Evolutionary conservation across 2,329 filamentous ascomycete genomes (phyloP).

Genomic region (Phyllosticta citriasiana): DNA sequence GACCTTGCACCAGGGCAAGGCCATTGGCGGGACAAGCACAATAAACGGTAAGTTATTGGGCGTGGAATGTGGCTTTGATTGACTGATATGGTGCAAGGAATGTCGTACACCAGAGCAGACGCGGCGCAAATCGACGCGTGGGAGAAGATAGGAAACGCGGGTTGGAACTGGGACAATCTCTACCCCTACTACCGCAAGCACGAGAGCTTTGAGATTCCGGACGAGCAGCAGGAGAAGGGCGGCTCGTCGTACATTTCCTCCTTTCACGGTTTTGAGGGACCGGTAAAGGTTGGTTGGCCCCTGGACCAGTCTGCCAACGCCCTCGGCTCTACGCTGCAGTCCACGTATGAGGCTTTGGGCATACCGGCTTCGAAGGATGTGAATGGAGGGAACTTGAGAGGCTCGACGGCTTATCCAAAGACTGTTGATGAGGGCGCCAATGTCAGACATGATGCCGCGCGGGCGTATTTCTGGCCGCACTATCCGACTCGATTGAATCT

Average conservation of each 20-base stretch:
- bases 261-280: slow-evolving; percentile 17
- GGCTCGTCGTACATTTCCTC: slow-evolving; percentile 17
- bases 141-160: slow-evolving; percentile 29
- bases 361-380: slow-evolving; percentile 17
- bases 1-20: slow-evolving; percentile 28
- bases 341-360: slow-evolving; percentile 18
- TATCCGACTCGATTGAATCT: slow-evolving; percentile 30
- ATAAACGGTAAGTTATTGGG: slow-evolving; percentile 28
- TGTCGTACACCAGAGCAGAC: slow-evolving; percentile 26
- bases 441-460: slow-evolving; percentile 36
- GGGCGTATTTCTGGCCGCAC: slow-evolving; percentile 38
- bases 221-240: slow-evolving; percentile 15
- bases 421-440: slow-evolving; percentile 30
- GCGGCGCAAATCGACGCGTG: slow-evolving; percentile 29
- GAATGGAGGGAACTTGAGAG: slow-evolving; percentile 16
- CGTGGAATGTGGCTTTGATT: background rate
- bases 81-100: slow-evolving; percentile 14
- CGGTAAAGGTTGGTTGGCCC: slow-evolving; percentile 14
- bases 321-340: slow-evolving; percentile 6
- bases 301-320: slow-evolving; percentile 5
- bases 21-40: slow-evolving; percentile 32
- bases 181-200: slow-evolving; percentile 27
- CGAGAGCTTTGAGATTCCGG: slow-evolving; percentile 23
- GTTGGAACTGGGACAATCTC: slow-evolving; percentile 27
- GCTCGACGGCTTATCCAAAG: slow-evolving; percentile 33